These are phyloP conservation scores for Phytophthora syringae DNA, from an alignment of 352 stramenopile genomes.

Conservation along the genomic window DNA sequence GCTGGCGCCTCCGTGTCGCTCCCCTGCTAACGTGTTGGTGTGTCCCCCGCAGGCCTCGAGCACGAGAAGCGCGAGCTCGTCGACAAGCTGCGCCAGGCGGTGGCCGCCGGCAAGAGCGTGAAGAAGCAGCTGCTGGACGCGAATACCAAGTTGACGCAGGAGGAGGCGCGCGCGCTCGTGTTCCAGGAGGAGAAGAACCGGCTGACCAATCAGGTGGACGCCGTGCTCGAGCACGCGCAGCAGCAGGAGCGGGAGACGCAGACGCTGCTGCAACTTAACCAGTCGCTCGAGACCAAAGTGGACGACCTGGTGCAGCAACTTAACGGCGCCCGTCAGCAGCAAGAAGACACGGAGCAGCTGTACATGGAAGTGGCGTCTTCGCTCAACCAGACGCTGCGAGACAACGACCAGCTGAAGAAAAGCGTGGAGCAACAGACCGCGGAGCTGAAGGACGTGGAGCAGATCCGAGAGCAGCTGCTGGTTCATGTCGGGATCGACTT, in stretches of 20 bases:
- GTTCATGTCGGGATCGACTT: conserved; percentile 46
- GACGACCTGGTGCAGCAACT: conserved; percentile 56
- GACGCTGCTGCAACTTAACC: conserved; percentile 37
- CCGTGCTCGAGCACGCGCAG: conserved; percentile 56
- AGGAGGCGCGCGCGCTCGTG: conserved; percentile 55
- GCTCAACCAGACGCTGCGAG: conserved; percentile 61
- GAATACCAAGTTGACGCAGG: conserved; percentile 43
- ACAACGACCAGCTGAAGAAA: conserved; percentile 37
- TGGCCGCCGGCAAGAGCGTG: conserved; percentile 53
- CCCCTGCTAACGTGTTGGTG: conserved; percentile 30
- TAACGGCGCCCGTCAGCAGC: conserved; percentile 48
- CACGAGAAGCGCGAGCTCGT: conserved; percentile 74
- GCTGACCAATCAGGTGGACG: conserved; percentile 52
- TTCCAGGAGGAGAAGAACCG: conserved; percentile 66
- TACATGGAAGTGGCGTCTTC: conserved; percentile 68
- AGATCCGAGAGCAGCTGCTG: conserved; percentile 51
- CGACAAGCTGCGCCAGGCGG: conserved; percentile 59
- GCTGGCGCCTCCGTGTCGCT: conserved; percentile 13
- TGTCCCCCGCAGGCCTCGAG: conserved; percentile 46
- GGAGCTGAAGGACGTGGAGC: conserved; percentile 41
- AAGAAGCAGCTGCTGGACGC: conserved; percentile 46
- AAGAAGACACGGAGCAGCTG: conserved; percentile 62
- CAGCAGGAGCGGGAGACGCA: conserved; percentile 50
- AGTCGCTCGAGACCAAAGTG: conserved; percentile 41
- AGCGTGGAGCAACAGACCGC: neutral